Evolutionary conservation across 169 alveolate species (phyloP).

Genomic region (Miamiensis avidus): DNA sequence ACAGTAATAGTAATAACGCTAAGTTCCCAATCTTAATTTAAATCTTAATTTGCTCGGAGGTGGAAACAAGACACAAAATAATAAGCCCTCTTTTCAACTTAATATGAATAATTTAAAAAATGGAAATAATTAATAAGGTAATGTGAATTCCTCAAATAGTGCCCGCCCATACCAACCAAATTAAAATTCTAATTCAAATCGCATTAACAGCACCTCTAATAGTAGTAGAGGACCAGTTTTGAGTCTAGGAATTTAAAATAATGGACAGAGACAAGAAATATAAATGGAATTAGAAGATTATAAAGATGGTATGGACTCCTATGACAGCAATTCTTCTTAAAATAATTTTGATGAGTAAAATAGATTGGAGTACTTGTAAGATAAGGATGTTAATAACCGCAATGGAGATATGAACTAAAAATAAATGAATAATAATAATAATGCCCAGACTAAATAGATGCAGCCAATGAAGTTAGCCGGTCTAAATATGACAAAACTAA

Average conservation of each 20-base stretch:
- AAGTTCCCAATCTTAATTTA: not conserved
- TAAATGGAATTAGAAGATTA: not conserved
- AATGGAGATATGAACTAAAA: too few relatives aligned
- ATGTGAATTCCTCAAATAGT: not conserved
- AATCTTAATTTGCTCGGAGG: not conserved
- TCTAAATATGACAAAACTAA: not conserved
- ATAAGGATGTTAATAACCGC: not conserved
- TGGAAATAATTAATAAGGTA: not conserved
- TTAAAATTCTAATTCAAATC: too few relatives aligned
- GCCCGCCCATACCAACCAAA: too few relatives aligned
- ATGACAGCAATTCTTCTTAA: too few relatives aligned
- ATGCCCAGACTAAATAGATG: too few relatives aligned
- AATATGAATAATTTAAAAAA: too few relatives aligned
- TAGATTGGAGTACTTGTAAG: not conserved
- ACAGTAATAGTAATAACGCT: not conserved
- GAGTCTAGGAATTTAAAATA: not conserved
- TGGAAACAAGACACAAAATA: not conserved
- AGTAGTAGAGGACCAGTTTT: not conserved
- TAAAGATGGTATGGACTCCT: too few relatives aligned
- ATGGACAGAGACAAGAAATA: too few relatives aligned
- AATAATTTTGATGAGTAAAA: too few relatives aligned
- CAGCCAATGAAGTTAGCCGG: not conserved
- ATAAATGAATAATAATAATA: too few relatives aligned
- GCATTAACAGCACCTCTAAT: too few relatives aligned
- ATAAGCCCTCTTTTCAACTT: not conserved